Conservation (phyloP, 768 basidiomycete genomes). For the Lepiota brunneoincarnata region DNA sequence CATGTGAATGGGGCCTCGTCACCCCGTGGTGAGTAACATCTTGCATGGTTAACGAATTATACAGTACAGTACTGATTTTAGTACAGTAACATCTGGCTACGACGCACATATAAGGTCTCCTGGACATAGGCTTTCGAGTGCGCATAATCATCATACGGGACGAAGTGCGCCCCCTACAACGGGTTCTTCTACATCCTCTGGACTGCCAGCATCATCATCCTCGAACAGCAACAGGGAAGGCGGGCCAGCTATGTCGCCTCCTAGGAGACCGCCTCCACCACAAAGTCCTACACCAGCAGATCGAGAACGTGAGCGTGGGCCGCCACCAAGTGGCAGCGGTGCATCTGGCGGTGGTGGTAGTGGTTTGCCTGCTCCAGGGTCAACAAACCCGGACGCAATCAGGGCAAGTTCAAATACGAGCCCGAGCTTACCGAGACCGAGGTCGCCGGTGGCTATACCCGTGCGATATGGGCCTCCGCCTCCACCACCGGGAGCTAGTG, state of each 20-base stretch:
- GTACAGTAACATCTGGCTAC: slow-evolving; percentile 20
- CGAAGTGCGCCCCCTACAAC: slow-evolving; percentile 19
- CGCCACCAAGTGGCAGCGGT: not conserved
- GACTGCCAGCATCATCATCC: slow-evolving; percentile 23
- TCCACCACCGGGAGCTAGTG: slow-evolving; percentile 19
- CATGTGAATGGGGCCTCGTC: slow-evolving; percentile 28
- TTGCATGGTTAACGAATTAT: not conserved
- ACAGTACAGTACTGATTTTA: not conserved
- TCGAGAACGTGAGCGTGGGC: slow-evolving; percentile 3
- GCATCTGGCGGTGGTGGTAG: not conserved
- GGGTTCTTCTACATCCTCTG: slow-evolving; percentile 17
- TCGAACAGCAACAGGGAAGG: slow-evolving; percentile 9
- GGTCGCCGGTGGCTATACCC: slow-evolving; percentile 1
- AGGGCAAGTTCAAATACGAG: not conserved
- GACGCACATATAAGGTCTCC: slow-evolving; percentile 38
- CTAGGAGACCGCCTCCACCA: slow-evolving; percentile 30
- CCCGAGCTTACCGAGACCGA: slow-evolving; percentile 1
- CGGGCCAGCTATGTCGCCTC: slow-evolving; percentile 27
- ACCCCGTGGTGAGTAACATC: slow-evolving; percentile 24
- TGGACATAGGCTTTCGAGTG: slow-evolving; percentile 35
- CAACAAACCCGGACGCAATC: no score
- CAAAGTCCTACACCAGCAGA: slow-evolving; percentile 10
- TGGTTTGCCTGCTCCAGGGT: not conserved
- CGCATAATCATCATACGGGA: slow-evolving; percentile 14
- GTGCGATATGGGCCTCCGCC: slow-evolving; percentile 20